Conservation (phyloP, 2,329 filamentous ascomycete genomes). For the Raffaelea arxii region DNA sequence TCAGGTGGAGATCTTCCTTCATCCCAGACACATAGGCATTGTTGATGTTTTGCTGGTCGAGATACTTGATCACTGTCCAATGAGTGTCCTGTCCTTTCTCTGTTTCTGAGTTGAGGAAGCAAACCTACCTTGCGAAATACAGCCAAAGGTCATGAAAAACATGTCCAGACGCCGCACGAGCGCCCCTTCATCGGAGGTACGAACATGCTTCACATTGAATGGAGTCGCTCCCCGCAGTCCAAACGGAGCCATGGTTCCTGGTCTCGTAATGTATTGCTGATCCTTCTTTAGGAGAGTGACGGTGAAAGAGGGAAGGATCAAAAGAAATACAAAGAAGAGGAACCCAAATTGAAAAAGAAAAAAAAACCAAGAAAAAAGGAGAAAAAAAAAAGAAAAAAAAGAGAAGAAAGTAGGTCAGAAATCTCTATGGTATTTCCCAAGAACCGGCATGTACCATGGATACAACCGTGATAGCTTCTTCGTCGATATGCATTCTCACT, state of each 20-base stretch:
- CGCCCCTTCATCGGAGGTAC: background rate
- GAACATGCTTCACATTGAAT: background rate
- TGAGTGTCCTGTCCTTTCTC: background rate
- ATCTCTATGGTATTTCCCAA: too few relatives aligned
- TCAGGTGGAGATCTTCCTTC: background rate
- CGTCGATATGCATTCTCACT: too few relatives aligned
- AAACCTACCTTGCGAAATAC: background rate
- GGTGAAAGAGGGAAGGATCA: too few relatives aligned
- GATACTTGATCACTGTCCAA: background rate
- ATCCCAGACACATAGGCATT: background rate
- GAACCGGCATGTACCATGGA: too few relatives aligned
- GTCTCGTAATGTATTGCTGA: background rate
- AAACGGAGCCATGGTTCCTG: background rate
- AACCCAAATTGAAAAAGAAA: background rate
- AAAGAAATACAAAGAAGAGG: background rate
- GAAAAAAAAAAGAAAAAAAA: background rate
- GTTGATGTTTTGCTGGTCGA: background rate
- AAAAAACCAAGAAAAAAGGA: background rate
- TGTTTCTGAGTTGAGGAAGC: background rate
- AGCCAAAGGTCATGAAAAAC: background rate
- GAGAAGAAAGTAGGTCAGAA: too few relatives aligned
- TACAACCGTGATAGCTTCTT: too few relatives aligned
- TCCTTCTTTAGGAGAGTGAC: background rate
- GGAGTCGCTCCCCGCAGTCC: background rate
- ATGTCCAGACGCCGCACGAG: constrained; percentile 1